These are phyloP conservation scores for Pseudozyma sp. DNA, from an alignment of 1,284 basidiomycete species.

Conservation along the genomic window DNA sequence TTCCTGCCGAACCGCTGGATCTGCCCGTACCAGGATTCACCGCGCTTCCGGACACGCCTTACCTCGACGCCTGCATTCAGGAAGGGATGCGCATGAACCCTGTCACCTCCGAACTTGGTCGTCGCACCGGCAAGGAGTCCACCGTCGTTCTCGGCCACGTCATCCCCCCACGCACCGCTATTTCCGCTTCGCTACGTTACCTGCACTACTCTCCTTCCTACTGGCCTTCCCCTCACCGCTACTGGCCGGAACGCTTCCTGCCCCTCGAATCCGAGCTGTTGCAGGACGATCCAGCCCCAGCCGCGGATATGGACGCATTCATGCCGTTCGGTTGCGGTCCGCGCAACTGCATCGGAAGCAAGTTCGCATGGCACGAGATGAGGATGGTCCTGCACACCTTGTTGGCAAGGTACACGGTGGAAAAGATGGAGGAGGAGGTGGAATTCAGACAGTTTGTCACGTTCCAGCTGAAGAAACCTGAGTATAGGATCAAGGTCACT, in stretches of 20 bases:
- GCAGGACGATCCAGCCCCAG: neutral
- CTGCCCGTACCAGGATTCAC: constrained; percentile 2
- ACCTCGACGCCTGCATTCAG: constrained; percentile 20
- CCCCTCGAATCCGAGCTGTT: neutral
- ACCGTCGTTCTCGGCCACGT: constrained; percentile 10
- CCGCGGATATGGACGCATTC: constrained; percentile 17
- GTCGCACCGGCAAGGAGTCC: constrained; percentile 8
- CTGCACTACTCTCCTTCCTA: constrained; percentile 13
- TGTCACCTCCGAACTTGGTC: constrained; percentile 11
- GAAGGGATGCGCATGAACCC: constrained; percentile 23
- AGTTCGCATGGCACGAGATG: constrained; percentile 24
- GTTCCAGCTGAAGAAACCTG: constrained; percentile 13
- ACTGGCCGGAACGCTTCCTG: constrained; percentile 17
- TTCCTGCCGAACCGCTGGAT: constrained; percentile 7
- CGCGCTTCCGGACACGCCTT: constrained; percentile 9
- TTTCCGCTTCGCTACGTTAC: constrained; percentile 13
- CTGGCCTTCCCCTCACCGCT: constrained; percentile 13
- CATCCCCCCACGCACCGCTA: constrained; percentile 17
- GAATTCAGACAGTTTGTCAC: constrained; percentile 23
- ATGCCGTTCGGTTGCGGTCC: constrained; percentile 19
- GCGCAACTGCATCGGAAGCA: constrained; percentile 13
- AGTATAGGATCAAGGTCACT: constrained; percentile 4
- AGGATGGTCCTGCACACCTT: constrained; percentile 15
- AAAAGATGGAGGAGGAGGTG: constrained; percentile 8
- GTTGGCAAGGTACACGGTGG: constrained; percentile 4